Evolutionary conservation across 495 filamentous ascomycete species (phyloP), one percentile per base, ranked within the genome.

Genomic region (Cercophora scortea): DNA sequence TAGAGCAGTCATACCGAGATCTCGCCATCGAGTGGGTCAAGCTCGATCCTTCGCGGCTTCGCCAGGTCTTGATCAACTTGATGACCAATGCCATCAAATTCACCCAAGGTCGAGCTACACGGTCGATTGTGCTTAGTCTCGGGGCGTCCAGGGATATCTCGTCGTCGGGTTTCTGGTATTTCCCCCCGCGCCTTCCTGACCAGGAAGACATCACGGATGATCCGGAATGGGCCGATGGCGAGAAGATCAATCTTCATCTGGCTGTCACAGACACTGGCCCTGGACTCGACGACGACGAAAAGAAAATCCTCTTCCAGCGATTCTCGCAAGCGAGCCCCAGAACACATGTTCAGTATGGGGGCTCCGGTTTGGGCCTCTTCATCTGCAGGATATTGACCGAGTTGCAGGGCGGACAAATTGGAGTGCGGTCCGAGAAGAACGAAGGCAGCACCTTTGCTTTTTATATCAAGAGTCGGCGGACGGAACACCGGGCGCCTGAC

Each of bases 31-130:
- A 89, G 45, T 92, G 86, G 86, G 85, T 90, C 9, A 82, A 81
- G 51, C 67, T 90, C 11, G 90, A 95, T 63, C 86, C 89, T 1
- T 85, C 84, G 15, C 76, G 87, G 8, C 80, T 92, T 41, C 72
- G 86, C 36, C 89, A 93, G 62, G 86, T 95, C 3, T 66, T 90
- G 3, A 86, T 90, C 54, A 90, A 90, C 57, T 72, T 91, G 4
- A 76, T 87, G 59, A 86, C 83, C 6, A 90, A 92, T 57, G 85
- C 88, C 10, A 88, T 92, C 64, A 90, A 91, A 59, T 92, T 90
- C 60, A 90, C 86, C 9, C 74, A 78, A 41, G 64, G 70, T n/a
- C 69, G 72, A 8, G 72, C 72, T 3, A 73, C 74, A 53, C 74
- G 84, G 47, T 77, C 75, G 1, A 90, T 94, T 43, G 76, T 74